Conservation (phyloP, 768 basidiomycete genomes). For the Boletus pseudo-olivaceus region DNA sequence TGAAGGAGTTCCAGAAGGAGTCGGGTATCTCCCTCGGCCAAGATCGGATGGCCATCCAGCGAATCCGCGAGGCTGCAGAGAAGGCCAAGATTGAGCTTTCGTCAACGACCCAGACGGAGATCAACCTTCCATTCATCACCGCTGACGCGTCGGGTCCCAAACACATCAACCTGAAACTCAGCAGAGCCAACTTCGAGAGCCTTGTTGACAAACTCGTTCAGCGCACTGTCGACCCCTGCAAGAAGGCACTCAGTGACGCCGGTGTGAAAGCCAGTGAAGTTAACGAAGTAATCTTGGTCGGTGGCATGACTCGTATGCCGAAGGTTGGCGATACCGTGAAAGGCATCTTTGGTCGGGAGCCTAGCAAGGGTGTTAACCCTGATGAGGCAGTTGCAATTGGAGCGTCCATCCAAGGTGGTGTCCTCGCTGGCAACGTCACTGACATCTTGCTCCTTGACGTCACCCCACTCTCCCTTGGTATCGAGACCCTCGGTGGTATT, state of each 20-base stretch:
- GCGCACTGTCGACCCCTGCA: constrained; percentile 92
- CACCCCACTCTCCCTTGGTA: constrained; percentile 92
- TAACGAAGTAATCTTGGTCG: constrained; percentile 96
- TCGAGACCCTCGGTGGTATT: constrained; percentile 97
- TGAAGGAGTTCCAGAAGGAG: constrained; percentile 94
- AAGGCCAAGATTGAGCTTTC: constrained; percentile 99
- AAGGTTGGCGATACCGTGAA: constrained; percentile 86
- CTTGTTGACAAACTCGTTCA: constrained; percentile 81
- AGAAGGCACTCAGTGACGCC: constrained; percentile 93
- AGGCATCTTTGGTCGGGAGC: constrained; percentile 90
- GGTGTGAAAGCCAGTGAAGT: constrained; percentile 91
- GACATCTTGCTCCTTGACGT: constrained; percentile 94
- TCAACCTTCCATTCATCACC: constrained; percentile 98
- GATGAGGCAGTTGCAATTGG: constrained; percentile 99
- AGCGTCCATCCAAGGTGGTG: constrained; percentile 97
- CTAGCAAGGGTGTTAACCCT: constrained; percentile 98
- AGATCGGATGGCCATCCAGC: constrained; percentile 97
- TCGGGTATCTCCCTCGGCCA: constrained; percentile 72
- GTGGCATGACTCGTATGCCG: constrained; percentile 99
- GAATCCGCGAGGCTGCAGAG: constrained; percentile 98
- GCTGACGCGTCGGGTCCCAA: constrained; percentile 93
- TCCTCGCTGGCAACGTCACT: constrained; percentile 93
- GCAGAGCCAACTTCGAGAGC: constrained; percentile 85
- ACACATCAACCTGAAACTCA: constrained; percentile 92
- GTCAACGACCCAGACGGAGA: constrained; percentile 91